Evolutionary conservation across 2,329 filamentous ascomycete species (phyloP), one percentile per base, ranked within the genome.

Genomic region (Cercospora zeina): DNA sequence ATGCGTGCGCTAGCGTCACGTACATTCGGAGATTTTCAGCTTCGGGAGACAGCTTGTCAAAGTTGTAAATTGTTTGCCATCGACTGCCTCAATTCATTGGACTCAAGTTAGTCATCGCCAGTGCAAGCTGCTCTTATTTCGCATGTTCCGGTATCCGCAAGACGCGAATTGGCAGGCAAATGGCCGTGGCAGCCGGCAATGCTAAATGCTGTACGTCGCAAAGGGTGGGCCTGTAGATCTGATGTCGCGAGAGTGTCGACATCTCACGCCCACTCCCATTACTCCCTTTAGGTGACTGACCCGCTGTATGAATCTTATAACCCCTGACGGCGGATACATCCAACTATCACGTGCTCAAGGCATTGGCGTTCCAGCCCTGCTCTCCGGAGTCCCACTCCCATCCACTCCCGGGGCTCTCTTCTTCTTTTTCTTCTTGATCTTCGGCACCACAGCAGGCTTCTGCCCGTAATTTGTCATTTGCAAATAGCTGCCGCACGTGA

Each of bases 401-500:
- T 84, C 84, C 50, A 85, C 84, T 74, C 49, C 49, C 8, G 49
- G 27, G 16, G 30, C 71, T 73, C 53, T 72, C 65, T 73, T 81
- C 77, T 63, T 61, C 73, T 82, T 85, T 80, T 87, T 91, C 83
- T 88, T 91, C 81, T 89, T 92, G 75, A 88, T 90, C 79, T 88
- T 92, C 71, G 86, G 84, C 16, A 93, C 80, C 4, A 93, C 88
- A n/a, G 87, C 88, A 1, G 91, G 91, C 70, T 87, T 90, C 4
- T 84, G 81, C 19, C 90, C 90, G 71, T 92, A 92, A 62, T 85
- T 85, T 0, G 88, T 89, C n/a, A 93, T 78, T n/a, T 86, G 82
- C 31, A 96, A 80, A 70, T 86, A 85, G 2, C 89, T 93, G 1
- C 89, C 91, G 74, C 92, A 96, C 0, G 91, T 96, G 66, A 95